These are phyloP conservation scores for Yamadazyma epiphylla DNA, from an alignment of 1,139 yeast genomes.

Conservation along the genomic window DNA sequence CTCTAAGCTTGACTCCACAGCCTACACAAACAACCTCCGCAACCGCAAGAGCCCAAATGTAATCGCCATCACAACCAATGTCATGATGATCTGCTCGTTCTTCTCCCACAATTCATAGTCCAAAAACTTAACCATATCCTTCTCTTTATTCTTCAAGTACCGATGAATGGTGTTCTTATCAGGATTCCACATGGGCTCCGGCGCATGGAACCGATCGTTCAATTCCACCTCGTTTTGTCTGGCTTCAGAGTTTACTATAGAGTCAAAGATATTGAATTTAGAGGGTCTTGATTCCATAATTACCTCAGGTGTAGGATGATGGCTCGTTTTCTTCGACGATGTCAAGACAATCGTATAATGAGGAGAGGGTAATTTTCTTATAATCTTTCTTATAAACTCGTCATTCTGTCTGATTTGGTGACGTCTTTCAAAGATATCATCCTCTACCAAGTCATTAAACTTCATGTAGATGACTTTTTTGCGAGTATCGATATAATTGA, in stretches of 20 bases:
- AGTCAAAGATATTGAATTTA: conserved; percentile 41
- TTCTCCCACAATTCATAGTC: conserved; percentile 37
- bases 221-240: conserved; percentile 53
- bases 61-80: conserved; percentile 15
- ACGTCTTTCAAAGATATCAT: conserved; percentile 17
- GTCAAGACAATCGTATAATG: conserved; percentile 54
- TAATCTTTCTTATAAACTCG: conserved; percentile 43
- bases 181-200: conserved; percentile 30
- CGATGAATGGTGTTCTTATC: conserved; percentile 30
- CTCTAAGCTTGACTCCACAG: no score
- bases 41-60: conserved; percentile 9
- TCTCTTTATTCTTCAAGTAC: conserved; percentile 27
- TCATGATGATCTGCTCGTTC: conserved; percentile 35
- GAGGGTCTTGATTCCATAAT: conserved; percentile 27
- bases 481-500: conserved; percentile 53
- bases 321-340: conserved; percentile 15
- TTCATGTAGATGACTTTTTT: conserved; percentile 57
- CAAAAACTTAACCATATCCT: conserved; percentile 36
- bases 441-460: conserved; percentile 46
- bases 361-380: conserved; percentile 69
- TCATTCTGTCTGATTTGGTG: conserved; percentile 40
- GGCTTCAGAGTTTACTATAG: conserved; percentile 41
- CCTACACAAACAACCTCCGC: conserved; percentile 6
- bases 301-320: conserved; percentile 30
- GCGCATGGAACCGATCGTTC: conserved; percentile 39